These are phyloP conservation scores for Phoenix dactylifera DNA, from an alignment of 176 grass and related monocot genomes.

Conservation along the genomic window DNA sequence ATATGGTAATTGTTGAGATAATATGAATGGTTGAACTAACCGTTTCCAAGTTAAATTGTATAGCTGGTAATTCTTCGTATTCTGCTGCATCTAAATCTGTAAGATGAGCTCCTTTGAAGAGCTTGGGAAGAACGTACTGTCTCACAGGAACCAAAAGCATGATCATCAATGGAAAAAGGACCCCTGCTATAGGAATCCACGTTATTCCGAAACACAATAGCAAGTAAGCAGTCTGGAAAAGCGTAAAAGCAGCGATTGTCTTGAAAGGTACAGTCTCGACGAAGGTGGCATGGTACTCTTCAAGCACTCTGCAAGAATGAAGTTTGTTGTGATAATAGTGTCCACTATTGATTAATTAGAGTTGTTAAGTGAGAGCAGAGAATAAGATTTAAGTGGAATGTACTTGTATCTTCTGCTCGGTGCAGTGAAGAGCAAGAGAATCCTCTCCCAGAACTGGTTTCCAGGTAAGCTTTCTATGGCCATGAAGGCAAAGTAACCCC, in stretches of 20 bases:
- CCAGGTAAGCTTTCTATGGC: conserved; percentile 96
- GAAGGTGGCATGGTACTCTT: conserved; percentile 85
- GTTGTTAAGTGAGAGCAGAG: too few species aligned
- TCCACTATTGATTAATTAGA: too few species aligned
- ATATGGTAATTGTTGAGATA: background rate
- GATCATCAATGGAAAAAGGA: conserved; percentile 98
- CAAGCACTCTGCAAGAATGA: conserved; percentile 65
- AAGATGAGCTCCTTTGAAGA: conserved; percentile 97
- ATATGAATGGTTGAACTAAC: conserved; percentile 26
- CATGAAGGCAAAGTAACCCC: conserved; percentile 99
- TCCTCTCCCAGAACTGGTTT: conserved; percentile 98
- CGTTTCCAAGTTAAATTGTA: conserved; percentile 57
- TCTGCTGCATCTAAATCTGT: conserved; percentile 83
- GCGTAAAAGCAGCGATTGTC: conserved; percentile 79
- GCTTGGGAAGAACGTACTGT: conserved; percentile 86
- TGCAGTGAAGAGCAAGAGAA: conserved; percentile 89
- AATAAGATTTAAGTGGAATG: background rate
- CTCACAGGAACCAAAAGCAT: conserved; percentile 92
- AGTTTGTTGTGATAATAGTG: background rate
- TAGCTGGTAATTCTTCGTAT: conserved; percentile 81
- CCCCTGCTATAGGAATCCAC: conserved; percentile 93
- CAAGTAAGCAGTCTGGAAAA: conserved; percentile 78
- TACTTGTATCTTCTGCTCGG: conserved; percentile 97
- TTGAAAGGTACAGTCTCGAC: conserved; percentile 97
- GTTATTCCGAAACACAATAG: conserved; percentile 95